phyloP scores from a whole-genome alignment of 306 rosid species.

The Alnus glutinosa region DNA sequence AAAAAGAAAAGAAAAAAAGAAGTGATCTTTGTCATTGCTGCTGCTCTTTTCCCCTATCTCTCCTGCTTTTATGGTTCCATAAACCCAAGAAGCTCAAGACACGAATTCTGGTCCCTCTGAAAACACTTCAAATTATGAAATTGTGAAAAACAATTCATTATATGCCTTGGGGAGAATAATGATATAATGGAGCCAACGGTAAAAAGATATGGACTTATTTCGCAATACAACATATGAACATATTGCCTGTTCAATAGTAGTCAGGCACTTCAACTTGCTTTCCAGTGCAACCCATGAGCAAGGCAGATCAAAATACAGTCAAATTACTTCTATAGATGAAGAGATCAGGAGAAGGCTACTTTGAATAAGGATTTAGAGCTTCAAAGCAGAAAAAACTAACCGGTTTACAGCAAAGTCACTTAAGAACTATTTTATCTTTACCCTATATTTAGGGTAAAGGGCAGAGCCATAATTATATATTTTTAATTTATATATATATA shows the following conservation, averaged over 20 bases:
- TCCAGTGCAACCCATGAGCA: not conserved
- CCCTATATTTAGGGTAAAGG: too few relatives aligned
- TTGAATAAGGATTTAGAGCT: conserved; percentile 30
- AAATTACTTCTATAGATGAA: conserved; percentile 52
- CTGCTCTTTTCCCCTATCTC: too few relatives aligned
- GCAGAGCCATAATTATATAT: too few relatives aligned
- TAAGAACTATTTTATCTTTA: too few relatives aligned
- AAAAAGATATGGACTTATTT: conserved; percentile 27
- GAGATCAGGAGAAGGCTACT: conserved; percentile 49
- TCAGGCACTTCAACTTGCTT: conserved; percentile 40
- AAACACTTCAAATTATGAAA: not conserved
- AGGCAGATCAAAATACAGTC: conserved; percentile 40
- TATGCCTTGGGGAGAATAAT: not conserved
- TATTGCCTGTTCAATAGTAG: conserved; percentile 37
- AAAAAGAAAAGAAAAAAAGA: too few relatives aligned
- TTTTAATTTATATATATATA: too few relatives aligned
- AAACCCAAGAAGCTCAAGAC: not conserved
- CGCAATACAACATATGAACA: conserved; percentile 55
- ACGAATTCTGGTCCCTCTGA: not conserved
- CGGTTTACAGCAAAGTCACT: conserved; percentile 26
- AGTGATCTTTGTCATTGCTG: too few relatives aligned
- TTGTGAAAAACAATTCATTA: not conserved
- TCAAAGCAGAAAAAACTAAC: conserved; percentile 56
- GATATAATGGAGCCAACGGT: not conserved
- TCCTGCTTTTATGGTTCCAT: too few relatives aligned